Evolutionary conservation across 345 rosid genomes (phyloP), one percentile per base, ranked within the genome.

Genomic region (Alliaria petiolata): DNA sequence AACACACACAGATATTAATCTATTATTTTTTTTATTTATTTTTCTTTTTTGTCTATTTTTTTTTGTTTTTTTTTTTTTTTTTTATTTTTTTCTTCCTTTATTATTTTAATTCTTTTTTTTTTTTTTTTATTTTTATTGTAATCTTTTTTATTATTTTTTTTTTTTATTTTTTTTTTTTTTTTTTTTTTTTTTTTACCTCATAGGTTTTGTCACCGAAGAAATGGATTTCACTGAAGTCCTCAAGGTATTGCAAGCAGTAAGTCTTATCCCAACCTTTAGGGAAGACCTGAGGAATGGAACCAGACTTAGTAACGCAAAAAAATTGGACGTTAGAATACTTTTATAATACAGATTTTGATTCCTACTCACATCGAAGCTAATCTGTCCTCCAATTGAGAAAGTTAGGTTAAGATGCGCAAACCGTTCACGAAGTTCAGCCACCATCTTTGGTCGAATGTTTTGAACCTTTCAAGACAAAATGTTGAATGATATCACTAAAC

Each of bases 201-300:
- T 89, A 91, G 50, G 99, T 95, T 82, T 91, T 95, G 88, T 95
- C 99, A 42, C 99, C 99, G 64, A 95, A 95, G 82, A 95, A 95
- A 84, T 95, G 99, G 63, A 95, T 89, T 78, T 91, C 96, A 16
- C 60, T 72, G 64, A 88, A 95, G 12, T 85, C 93, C 15, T 85
- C 81, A 20, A 95, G 97, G 80, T 83, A 95, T 57, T 81, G 87
- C 87, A 95, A 79, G 83, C 99, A 91, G 76, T 91, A 95, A 51
- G 99, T 95, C 85, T 95, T 95, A 80, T 95, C 99, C 99, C 99
- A 95, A 62, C 99, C 98, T 69, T 73, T 83, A 52, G 99, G 99
- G 74, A 95, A 95, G 68, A 87, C 97, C 99, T 95, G 77, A 50
- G 30, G 16, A 57, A 40, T 28, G 31, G 19, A 56, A 38, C 34